Percentiles rank a stretch among this genome's conserved stretches.
Conservation (phyloP, 2,329 filamentous ascomycete genomes). For the Ophiostoma perfectum region DNA sequence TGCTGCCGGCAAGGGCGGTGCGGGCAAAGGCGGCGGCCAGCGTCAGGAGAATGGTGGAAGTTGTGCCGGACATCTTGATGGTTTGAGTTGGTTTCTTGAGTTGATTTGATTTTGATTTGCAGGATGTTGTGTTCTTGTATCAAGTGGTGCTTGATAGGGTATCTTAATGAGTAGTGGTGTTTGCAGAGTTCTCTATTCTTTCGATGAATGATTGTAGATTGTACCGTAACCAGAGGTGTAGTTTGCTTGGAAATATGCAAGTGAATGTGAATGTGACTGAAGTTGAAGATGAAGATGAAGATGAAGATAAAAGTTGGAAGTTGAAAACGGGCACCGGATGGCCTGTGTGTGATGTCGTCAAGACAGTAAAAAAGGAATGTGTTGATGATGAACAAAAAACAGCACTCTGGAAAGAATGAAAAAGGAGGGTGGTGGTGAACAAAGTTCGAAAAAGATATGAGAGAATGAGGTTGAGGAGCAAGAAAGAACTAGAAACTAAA, state of each 20-base stretch:
- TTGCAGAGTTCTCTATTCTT: neutral
- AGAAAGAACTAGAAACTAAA: neutral
- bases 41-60: conserved; percentile 14
- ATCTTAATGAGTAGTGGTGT: conserved; percentile 2
- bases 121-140: neutral
- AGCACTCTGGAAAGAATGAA: conserved; percentile 1
- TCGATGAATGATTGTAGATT: conserved; percentile 3
- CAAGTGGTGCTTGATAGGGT: neutral
- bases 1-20: conserved; percentile 17
- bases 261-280: neutral
- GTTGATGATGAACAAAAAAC: neutral
- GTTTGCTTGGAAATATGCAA: conserved; percentile 7
- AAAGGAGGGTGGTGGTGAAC: conserved; percentile 10
- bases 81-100: neutral
- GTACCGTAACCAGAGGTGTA: conserved; percentile 9
- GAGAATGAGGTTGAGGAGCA: neutral
- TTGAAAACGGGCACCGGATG: conserved; percentile 12
- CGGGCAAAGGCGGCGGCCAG: conserved; percentile 25
- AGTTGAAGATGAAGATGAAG: neutral
- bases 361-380: conserved; percentile 15
- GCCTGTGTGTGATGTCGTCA: conserved; percentile 9
- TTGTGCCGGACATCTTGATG: conserved; percentile 13
- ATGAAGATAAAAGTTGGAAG: neutral
- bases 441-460: neutral
- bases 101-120: neutral